These are phyloP conservation scores for Zasmidium citrigriseum DNA, from an alignment of 2,329 filamentous ascomycete species.

Conservation along the genomic window DNA sequence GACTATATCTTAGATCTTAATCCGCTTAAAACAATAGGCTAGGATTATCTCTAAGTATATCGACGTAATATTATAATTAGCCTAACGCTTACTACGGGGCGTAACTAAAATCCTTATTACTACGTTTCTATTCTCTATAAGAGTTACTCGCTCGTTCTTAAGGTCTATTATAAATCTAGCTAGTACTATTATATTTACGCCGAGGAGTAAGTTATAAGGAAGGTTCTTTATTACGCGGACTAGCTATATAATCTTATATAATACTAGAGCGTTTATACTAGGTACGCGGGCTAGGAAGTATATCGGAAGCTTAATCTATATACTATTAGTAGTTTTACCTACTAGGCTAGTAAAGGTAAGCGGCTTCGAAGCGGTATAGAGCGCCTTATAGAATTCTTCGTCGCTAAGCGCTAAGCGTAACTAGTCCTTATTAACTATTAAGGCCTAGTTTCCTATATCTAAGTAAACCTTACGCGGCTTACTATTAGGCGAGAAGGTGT, in stretches of 20 bases:
- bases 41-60: neutral
- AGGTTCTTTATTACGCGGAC: neutral
- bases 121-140: neutral
- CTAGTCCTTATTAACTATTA: neutral
- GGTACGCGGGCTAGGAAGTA: neutral
- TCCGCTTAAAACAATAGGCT: neutral
- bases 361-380: neutral
- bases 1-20: neutral
- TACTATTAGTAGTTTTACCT: neutral
- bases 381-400: neutral
- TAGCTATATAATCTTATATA: neutral
- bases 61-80: neutral
- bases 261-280: too few relatives aligned
- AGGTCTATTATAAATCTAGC: neutral
- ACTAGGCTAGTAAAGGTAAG: neutral
- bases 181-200: neutral
- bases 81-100: neutral
- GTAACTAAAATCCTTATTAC: neutral
- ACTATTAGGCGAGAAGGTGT: neutral
- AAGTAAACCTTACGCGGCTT: neutral
- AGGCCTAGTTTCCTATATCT: neutral
- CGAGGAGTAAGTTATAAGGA: too few relatives aligned
- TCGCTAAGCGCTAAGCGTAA: neutral
- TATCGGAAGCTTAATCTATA: neutral
- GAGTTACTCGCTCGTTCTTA: neutral